phyloP scores from a whole-genome alignment of 2,329 filamentous ascomycete species.

The Sarocladium oryzae region DNA sequence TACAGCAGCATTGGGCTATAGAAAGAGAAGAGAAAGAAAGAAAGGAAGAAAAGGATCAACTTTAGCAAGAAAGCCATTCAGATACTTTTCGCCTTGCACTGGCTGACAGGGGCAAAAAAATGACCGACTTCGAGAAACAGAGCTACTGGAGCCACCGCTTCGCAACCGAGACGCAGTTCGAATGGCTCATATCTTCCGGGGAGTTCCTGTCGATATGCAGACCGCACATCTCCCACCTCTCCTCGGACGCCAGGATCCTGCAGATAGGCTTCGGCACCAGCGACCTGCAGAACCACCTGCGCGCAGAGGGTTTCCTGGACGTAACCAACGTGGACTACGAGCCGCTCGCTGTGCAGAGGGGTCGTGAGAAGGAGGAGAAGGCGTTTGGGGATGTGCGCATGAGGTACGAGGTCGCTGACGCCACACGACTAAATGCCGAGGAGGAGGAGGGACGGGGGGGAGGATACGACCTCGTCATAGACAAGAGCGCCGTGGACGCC shows the following conservation, averaged over 20 bases:
- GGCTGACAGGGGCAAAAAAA: too few relatives aligned
- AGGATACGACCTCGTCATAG: conserved; percentile 36
- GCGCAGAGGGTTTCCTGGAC: conserved; percentile 31
- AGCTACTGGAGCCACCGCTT: conserved; percentile 45
- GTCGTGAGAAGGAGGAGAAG: conserved; percentile 30
- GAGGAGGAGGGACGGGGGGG: too few relatives aligned
- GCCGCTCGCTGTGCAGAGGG: conserved; percentile 38
- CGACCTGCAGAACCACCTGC: conserved; percentile 42
- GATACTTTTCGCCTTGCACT: too few relatives aligned
- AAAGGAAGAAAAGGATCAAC: too few relatives aligned
- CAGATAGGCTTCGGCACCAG: conserved; percentile 45
- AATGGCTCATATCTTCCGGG: conserved; percentile 39
- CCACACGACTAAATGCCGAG: conserved; percentile 26
- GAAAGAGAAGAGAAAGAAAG: too few relatives aligned
- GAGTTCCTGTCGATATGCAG: conserved; percentile 34
- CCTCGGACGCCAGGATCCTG: conserved; percentile 28
- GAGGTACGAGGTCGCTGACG: conserved; percentile 38
- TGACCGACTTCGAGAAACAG: conserved; percentile 39
- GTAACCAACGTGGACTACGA: conserved; percentile 46
- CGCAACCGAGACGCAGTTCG: conserved; percentile 36
- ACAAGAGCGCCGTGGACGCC: conserved; percentile 45
- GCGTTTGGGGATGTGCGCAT: conserved; percentile 38
- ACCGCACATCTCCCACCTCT: conserved; percentile 27
- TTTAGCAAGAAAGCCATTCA: too few relatives aligned
- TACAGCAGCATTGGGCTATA: too few relatives aligned